Conservation (phyloP, 129 eudicot species). For the Deinandra increscens region DNA sequence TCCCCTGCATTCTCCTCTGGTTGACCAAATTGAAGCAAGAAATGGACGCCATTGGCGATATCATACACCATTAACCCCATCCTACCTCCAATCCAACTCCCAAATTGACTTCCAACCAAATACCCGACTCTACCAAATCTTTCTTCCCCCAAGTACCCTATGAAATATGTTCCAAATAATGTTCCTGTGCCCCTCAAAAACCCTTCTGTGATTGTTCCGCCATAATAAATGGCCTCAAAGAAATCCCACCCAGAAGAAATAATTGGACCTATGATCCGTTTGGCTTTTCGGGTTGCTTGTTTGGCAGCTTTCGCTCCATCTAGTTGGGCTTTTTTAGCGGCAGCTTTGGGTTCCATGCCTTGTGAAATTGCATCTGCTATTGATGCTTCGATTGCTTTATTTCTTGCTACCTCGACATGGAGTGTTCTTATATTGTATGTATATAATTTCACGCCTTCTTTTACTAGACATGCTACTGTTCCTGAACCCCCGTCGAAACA, state of each 20-base stretch:
- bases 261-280: constrained; percentile 82
- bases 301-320: constrained; percentile 90
- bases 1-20: constrained; percentile 24
- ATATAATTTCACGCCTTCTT: constrained; percentile 78
- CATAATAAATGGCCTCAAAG: constrained; percentile 80
- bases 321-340: constrained; percentile 66
- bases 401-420: constrained; percentile 68
- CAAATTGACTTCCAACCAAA: constrained; percentile 80
- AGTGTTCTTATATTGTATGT: constrained; percentile 58
- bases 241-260: constrained; percentile 93
- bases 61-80: constrained; percentile 90
- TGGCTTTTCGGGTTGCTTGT: constrained; percentile 64
- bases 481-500: constrained; percentile 85
- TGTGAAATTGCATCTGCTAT: constrained; percentile 62
- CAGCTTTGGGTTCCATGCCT: constrained; percentile 61
- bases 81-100: constrained; percentile 95
- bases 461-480: constrained; percentile 73
- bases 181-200: constrained; percentile 84
- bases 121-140: constrained; percentile 80
- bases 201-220: constrained; percentile 79
- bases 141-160: constrained; percentile 70
- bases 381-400: constrained; percentile 58
- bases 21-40: constrained; percentile 48
- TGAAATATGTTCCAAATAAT: constrained; percentile 62
- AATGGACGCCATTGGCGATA: constrained; percentile 58